Conservation (phyloP, 108 stramenopile species). For the Chaetoceros tenuissimus region DNA sequence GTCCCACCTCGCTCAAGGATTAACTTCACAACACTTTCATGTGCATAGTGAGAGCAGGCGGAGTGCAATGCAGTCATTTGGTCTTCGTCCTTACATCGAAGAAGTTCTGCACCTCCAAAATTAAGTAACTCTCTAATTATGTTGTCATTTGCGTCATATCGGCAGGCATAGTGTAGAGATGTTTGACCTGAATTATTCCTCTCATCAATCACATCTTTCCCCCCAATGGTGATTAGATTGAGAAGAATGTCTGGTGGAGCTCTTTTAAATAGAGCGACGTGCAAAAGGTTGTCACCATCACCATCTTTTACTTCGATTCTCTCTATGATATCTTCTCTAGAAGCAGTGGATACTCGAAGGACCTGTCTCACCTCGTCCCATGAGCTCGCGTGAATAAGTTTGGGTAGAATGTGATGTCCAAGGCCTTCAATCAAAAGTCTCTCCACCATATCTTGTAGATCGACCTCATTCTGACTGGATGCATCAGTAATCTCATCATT, state of each 20-base stretch:
- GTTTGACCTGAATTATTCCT: slow-evolving; percentile 8
- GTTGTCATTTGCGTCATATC: slow-evolving; percentile 56
- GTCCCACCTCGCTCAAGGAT: background rate
- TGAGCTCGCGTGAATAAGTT: background rate
- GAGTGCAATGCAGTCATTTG: background rate
- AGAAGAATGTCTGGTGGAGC: background rate
- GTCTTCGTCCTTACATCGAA: background rate
- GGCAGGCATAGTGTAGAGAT: slow-evolving; percentile 63
- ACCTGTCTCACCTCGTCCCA: background rate
- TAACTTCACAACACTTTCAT: background rate
- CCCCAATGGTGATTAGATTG: background rate
- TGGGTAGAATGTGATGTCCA: background rate
- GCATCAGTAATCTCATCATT: too few species aligned
- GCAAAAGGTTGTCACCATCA: background rate
- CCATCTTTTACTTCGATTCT: background rate
- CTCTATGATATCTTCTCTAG: background rate
- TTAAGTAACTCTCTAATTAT: slow-evolving; percentile 49
- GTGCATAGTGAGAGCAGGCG: background rate
- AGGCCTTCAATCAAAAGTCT: background rate
- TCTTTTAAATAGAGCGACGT: background rate
- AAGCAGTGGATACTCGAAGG: background rate
- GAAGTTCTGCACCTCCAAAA: background rate
- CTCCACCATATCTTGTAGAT: too few species aligned
- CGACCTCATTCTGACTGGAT: too few species aligned
- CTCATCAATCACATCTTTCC: background rate